Percentiles rank a stretch among this genome's conserved stretches.
These are phyloP conservation scores for Skeletonema potamos DNA, from an alignment of 108 stramenopile genomes.

Conservation along the genomic window DNA sequence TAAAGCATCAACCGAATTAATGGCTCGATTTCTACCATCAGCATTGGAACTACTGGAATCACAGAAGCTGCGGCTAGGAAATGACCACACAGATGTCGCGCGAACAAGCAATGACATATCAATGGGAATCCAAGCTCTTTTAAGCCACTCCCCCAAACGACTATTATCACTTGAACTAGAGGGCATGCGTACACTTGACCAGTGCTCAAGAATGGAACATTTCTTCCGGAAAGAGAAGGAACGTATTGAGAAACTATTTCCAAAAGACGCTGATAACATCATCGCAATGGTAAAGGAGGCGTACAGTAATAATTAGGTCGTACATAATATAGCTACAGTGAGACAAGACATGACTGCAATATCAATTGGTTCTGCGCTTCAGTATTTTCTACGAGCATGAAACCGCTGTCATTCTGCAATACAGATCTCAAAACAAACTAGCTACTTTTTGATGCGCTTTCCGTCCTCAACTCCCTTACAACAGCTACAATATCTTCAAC, in stretches of 20 bases:
- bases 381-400: background rate
- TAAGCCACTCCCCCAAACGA: constrained; percentile 56
- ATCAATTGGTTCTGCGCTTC: background rate
- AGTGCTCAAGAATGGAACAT: constrained; percentile 60
- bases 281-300: background rate
- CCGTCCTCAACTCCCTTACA: constrained; percentile 21
- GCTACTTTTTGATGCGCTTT: background rate
- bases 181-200: constrained; percentile 41
- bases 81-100: constrained; percentile 43
- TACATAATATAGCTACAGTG: background rate
- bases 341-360: background rate
- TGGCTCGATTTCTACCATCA: constrained; percentile 52
- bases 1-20: constrained; percentile 31
- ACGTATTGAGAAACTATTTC: constrained; percentile 70
- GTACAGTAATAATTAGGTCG: background rate
- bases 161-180: constrained; percentile 40
- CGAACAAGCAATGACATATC: constrained; percentile 41
- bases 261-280: constrained; percentile 51
- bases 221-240: constrained; percentile 51
- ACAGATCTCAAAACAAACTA: background rate
- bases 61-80: constrained; percentile 21
- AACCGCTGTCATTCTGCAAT: constrained; percentile 1
- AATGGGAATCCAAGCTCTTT: constrained; percentile 52
- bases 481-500: constrained; percentile 51
- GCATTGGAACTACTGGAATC: constrained; percentile 22